A percentile compares a stretch with the other conserved stretches of the same genome.
Evolutionary conservation across 2,329 filamentous ascomycete genomes (phyloP).

Genomic region (Pseudogymnoascus sp.): DNA sequence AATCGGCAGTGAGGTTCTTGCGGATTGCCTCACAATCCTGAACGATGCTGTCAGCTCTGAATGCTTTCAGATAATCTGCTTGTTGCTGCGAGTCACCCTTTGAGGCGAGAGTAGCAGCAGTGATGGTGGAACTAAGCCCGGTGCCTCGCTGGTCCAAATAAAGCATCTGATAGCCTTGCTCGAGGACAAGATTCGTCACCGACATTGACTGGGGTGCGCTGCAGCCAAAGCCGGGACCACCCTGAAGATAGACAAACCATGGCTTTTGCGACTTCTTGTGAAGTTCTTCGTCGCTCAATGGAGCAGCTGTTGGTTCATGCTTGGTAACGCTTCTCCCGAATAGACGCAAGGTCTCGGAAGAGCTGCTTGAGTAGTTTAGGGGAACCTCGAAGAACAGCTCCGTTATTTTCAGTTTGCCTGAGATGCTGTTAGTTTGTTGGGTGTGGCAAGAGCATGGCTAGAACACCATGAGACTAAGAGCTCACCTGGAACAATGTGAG

Average conservation of each 20-base stretch:
- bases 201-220: conserved; percentile 64
- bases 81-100: conserved; percentile 60
- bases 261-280: conserved; percentile 44
- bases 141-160: conserved; percentile 89
- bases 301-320: conserved; percentile 46
- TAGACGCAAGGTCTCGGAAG: conserved; percentile 56
- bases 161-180: conserved; percentile 76
- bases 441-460: neutral
- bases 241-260: conserved; percentile 69
- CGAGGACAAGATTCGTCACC: conserved; percentile 63
- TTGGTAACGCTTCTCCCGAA: conserved; percentile 71
- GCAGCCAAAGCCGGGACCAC: conserved; percentile 77
- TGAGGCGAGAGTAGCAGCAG: conserved; percentile 60
- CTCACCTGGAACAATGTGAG: conserved; percentile 35
- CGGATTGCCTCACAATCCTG: conserved; percentile 82
- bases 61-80: conserved; percentile 72
- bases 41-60: conserved; percentile 86
- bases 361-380: conserved; percentile 62
- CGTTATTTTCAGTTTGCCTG: conserved; percentile 67
- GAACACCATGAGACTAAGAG: conserved; percentile 17
- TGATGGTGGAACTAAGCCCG: conserved; percentile 74
- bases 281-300: conserved; percentile 29
- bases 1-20: conserved; percentile 61
- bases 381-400: conserved; percentile 86
- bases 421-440: neutral